Evolutionary conservation across 192 early-diverging fungal species (phyloP).

Genomic region (Linnemannia schmuckeri): DNA sequence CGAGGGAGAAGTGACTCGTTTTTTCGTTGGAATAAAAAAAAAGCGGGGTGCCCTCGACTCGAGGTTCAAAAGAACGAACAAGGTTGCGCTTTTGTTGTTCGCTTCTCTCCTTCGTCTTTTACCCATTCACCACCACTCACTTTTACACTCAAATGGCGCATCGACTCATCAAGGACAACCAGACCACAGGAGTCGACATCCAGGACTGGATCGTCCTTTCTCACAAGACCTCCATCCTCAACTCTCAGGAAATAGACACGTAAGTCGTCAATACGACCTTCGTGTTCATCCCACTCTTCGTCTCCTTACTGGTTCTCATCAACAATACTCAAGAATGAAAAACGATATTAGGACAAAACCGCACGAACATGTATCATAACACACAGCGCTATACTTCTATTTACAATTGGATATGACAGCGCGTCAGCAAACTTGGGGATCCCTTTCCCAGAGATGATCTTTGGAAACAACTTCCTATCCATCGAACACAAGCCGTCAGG

Average conservation of each 20-base stretch:
- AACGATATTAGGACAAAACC: neutral
- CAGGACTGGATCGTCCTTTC: slow-evolving; percentile 66
- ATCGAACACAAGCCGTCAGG: slow-evolving; percentile 67
- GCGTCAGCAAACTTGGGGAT: slow-evolving; percentile 70
- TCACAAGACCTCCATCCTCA: slow-evolving; percentile 66
- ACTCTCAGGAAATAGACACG: slow-evolving; percentile 68
- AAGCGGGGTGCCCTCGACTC: neutral
- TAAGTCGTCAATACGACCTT: slow-evolving; percentile 19
- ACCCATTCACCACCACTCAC: neutral
- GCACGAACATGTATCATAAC: neutral
- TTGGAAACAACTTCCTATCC: slow-evolving; percentile 87
- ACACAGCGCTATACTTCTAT: neutral
- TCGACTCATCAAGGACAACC: slow-evolving; percentile 61
- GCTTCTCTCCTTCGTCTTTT: neutral
- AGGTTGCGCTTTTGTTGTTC: neutral
- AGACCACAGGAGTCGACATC: slow-evolving; percentile 56
- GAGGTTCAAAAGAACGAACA: neutral
- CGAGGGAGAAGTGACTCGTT: neutral
- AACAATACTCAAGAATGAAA: neutral
- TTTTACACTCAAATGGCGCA: slow-evolving; percentile 4
- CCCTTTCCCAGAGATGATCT: slow-evolving; percentile 96
- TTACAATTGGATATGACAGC: slow-evolving; percentile 26
- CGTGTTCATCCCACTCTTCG: neutral
- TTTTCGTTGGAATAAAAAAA: neutral
- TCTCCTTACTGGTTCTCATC: neutral